Evolutionary conservation across 169 alveolate genomes (phyloP), one percentile per base, ranked within the genome.

Genomic region (Eimeria falciformis): DNA sequence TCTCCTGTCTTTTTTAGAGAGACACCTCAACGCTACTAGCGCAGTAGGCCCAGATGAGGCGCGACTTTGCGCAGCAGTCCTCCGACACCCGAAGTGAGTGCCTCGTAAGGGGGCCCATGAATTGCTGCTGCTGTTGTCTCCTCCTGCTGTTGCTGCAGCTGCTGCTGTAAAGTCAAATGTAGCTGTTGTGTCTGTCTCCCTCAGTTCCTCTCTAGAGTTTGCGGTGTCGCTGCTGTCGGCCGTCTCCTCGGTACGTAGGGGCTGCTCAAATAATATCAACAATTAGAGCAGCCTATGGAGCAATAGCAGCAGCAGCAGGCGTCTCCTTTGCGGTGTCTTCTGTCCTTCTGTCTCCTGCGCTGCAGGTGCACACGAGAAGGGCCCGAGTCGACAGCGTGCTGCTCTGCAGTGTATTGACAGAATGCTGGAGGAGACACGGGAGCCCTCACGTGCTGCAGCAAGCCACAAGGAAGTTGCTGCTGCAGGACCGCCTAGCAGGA

Each of bases 191-290:
- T 14, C 62, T 50, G 14, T 14, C n/a, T 14, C 50, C 27, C 53
- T 37, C 83, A 71, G 83, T 43, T 23, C 83, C 3, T 40, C 62
- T 40, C 5, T 43, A 6, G 58, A 71, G 58, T 37, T 25, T 37
- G 58, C 83, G 4, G 53, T 25, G 29, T 29, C 40, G 33, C 83
- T 71, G 14, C 83, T 71, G 58, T 71, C 83, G 25, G 83, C 83
- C 14, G 21, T 71, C 5, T 33, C 83, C 53, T 71, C 56, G 83
- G 83, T 71, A n/a, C 17, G 62, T 21, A 12, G 58, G 25, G 27
- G 1, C 53, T 12, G 2, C 2, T 21, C 18, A 50, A 14, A 12
- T 62, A n/a, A 18, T 12, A 12, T 62, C 73, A 0, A n/a, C 0
- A n/a, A 62, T n/a, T 62, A n/a, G 73, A 7, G 37, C 1, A 18